Evolutionary conservation across 139 green algal species (phyloP).

Genomic region (Picochlorum costavermella): DNA sequence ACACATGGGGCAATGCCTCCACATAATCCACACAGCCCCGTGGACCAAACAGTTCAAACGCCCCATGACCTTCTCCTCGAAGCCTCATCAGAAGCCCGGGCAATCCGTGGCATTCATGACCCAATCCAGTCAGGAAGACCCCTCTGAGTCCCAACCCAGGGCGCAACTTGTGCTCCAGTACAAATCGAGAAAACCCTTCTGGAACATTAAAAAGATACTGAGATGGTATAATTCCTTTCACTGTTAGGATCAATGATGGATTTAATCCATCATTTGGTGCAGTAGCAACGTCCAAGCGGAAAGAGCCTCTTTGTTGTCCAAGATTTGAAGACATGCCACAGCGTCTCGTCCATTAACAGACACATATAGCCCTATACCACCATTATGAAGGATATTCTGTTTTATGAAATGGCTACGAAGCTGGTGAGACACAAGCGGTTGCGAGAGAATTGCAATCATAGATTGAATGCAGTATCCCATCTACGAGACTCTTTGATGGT

Average conservation of each 20-base stretch:
- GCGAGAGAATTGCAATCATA: too few relatives aligned
- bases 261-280: conserved; percentile 46
- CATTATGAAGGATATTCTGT: too few relatives aligned
- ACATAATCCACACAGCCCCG: conserved; percentile 15
- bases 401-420: too few relatives aligned
- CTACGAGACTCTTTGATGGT: too few relatives aligned
- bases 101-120: not conserved
- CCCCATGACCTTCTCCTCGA: conserved; percentile 48
- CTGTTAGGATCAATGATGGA: conserved; percentile 36
- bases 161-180: conserved; percentile 53
- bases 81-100: conserved; percentile 57
- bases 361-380: too few relatives aligned
- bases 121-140: conserved; percentile 6
- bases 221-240: conserved; percentile 2
- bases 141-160: conserved; percentile 37
- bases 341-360: too few relatives aligned
- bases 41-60: conserved; percentile 48
- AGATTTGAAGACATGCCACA: too few relatives aligned
- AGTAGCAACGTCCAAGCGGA: conserved; percentile 20
- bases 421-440: too few relatives aligned
- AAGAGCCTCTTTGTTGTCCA: not conserved
- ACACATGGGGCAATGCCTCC: conserved; percentile 34
- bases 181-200: conserved; percentile 55
- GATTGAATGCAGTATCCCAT: too few relatives aligned
- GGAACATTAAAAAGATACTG: conserved; percentile 66